Evolutionary conservation across 73 alveolate species (phyloP).

Genomic region (Paraurostyla sp.): DNA sequence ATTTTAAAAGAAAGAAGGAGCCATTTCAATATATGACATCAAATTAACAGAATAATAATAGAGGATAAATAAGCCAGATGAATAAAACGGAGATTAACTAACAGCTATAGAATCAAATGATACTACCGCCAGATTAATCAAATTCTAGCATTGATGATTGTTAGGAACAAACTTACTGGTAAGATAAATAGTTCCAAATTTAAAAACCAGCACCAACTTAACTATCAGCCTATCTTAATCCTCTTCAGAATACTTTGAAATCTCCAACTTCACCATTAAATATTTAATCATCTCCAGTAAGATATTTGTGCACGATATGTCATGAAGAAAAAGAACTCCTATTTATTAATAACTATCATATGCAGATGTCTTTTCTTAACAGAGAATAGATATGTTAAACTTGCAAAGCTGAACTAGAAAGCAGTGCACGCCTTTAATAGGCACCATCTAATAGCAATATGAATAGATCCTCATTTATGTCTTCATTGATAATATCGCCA

Average conservation of each 20-base stretch:
- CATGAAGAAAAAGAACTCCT: not conserved
- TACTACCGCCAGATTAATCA: constrained; percentile 1
- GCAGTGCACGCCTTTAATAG: constrained; percentile 9
- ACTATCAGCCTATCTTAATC: not conserved
- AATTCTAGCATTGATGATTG: not conserved
- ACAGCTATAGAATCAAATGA: not conserved
- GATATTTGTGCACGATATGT: constrained; percentile 33
- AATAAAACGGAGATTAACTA: not conserved
- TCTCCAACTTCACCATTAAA: not conserved
- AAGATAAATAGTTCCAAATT: too few species aligned
- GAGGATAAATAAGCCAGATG: not conserved
- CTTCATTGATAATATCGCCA: constrained; percentile 26
- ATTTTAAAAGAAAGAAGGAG: constrained; percentile 4
- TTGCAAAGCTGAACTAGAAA: not conserved
- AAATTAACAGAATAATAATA: not conserved
- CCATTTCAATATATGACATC: not conserved
- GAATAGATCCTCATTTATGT: not conserved
- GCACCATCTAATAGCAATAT: constrained; percentile 7
- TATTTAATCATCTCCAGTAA: constrained; percentile 2
- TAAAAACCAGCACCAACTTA: not conserved
- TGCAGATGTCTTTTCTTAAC: not conserved
- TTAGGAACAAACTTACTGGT: not conserved
- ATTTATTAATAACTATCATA: not conserved
- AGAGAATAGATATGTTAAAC: constrained; percentile 5
- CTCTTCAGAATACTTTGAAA: not conserved